Base-by-base conservation (phyloP, 306 rosid genomes). In the Astragalus glycyphyllos region DNA sequence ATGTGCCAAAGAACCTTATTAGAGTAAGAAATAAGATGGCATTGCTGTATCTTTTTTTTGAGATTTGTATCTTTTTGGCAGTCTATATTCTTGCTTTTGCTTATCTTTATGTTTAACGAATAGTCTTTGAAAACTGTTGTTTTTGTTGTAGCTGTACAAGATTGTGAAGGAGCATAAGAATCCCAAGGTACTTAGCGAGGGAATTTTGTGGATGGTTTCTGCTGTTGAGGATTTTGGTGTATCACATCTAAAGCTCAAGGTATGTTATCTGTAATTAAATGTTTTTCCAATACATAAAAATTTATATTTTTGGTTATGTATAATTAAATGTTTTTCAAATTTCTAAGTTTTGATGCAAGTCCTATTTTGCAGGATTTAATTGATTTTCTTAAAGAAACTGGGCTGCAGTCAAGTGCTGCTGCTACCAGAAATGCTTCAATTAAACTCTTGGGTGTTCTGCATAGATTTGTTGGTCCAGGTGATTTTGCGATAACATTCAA, bases 381-480 rank as follows among this genome's bases (percentile, higher is more conserved):
- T 78, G 96, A 95, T 77, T 95, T 95, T 81, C 89, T 90, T 69
- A 95, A 95, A 89, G 99, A 95, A 63, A 81, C 57, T 58, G 99
- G 99, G 79, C 83, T 95, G 60, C 96, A 91, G 83, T 95, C 99
- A 58, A 95, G 99, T 88, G 88, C 86, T 5, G 96, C 97, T 65
- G 99, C 96, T 50, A 89, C 97, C 34, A 85, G 99, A 80, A 95
- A 95, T 83, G 83, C 93, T 75, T 89, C 99, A 77, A 92, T 88
- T 74, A 95, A 95, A 83, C 87, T 95, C 68, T 88, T 95, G 76
- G 99, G 99, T 64, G 94, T 83, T 58, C 65, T 88, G 69, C 99
- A 95, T 80, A 95, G 86, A 86, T 95, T 89, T 89, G 96, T 95
- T 82, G 99, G 99, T 72, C 99, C 97, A 88, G 99, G 99, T 95